Percentiles rank a stretch among this genome's conserved stretches.
Evolutionary conservation across 1,139 yeast species (phyloP).

Genomic region (Chernovozyma aurita): DNA sequence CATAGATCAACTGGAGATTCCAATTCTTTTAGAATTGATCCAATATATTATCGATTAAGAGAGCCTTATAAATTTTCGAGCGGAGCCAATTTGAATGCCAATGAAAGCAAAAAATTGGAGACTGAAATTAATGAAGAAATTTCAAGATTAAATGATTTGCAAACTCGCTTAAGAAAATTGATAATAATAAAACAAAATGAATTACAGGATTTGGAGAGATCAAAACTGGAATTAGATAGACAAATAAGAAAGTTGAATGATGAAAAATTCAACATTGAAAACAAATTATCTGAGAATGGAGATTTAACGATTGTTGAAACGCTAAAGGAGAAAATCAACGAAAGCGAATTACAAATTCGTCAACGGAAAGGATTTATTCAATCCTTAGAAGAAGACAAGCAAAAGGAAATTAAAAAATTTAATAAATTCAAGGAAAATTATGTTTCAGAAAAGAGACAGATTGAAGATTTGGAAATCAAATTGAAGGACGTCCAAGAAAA

Average conservation of each 20-base stretch:
- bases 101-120: constrained; percentile 16
- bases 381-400: constrained; percentile 25
- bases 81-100: constrained; percentile 16
- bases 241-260: constrained; percentile 15
- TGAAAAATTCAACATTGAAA: constrained; percentile 21
- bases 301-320: constrained; percentile 29
- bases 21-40: constrained; percentile 54
- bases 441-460: constrained; percentile 6
- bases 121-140: constrained; percentile 13
- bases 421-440: constrained; percentile 5
- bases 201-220: constrained; percentile 10
- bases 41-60: constrained; percentile 39
- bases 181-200: constrained; percentile 13
- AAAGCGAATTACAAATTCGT: constrained; percentile 21
- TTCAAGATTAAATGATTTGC: constrained; percentile 14
- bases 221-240: constrained; percentile 12
- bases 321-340: constrained; percentile 27
- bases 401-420: constrained; percentile 11
- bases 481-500: constrained; percentile 10
- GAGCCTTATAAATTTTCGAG: constrained; percentile 29
- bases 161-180: constrained; percentile 13
- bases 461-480: constrained; percentile 8
- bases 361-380: constrained; percentile 24
- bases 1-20: constrained; percentile 34
- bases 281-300: constrained; percentile 30